These are phyloP conservation scores for Haematococcus lacustris DNA, from an alignment of 139 green algal species.

Conservation along the genomic window DNA sequence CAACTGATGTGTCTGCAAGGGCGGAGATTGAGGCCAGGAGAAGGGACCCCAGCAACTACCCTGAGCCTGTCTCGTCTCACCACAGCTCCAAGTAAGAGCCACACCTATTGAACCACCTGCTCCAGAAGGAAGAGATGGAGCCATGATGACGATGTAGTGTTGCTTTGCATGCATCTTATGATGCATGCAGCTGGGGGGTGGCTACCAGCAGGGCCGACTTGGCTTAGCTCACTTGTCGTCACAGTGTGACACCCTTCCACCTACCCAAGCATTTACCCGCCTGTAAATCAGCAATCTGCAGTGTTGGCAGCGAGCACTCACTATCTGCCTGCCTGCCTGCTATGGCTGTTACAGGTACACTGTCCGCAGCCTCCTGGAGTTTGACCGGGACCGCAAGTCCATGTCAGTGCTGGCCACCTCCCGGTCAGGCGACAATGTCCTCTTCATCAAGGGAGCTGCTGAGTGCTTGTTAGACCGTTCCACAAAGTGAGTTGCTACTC, in stretches of 20 bases:
- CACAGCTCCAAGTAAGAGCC: constrained; percentile 9
- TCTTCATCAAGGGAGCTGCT: constrained; percentile 92
- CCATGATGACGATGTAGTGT: too few relatives aligned
- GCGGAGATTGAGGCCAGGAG: constrained; percentile 23
- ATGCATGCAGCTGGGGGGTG: too few relatives aligned
- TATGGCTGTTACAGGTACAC: too few relatives aligned
- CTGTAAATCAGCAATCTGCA: too few relatives aligned
- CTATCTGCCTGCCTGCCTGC: too few relatives aligned
- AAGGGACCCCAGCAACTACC: constrained; percentile 28
- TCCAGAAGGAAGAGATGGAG: neutral
- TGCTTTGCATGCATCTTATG: too few relatives aligned
- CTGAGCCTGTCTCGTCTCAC: constrained; percentile 24
- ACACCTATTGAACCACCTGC: neutral
- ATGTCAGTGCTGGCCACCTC: constrained; percentile 71
- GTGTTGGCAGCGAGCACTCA: too few relatives aligned
- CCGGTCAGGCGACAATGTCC: constrained; percentile 36
- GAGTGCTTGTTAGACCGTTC: constrained; percentile 90
- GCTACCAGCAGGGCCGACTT: too few relatives aligned
- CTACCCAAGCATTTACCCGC: too few relatives aligned
- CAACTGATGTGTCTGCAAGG: constrained; percentile 32
- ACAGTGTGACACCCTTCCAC: too few relatives aligned
- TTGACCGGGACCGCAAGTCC: constrained; percentile 93
- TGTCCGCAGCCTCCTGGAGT: constrained; percentile 91
- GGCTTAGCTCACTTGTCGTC: too few relatives aligned
- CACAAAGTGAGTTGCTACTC: constrained; percentile 36